These are phyloP conservation scores for Areca catechu DNA, from an alignment of 176 grass and related monocot genomes.

Conservation along the genomic window DNA sequence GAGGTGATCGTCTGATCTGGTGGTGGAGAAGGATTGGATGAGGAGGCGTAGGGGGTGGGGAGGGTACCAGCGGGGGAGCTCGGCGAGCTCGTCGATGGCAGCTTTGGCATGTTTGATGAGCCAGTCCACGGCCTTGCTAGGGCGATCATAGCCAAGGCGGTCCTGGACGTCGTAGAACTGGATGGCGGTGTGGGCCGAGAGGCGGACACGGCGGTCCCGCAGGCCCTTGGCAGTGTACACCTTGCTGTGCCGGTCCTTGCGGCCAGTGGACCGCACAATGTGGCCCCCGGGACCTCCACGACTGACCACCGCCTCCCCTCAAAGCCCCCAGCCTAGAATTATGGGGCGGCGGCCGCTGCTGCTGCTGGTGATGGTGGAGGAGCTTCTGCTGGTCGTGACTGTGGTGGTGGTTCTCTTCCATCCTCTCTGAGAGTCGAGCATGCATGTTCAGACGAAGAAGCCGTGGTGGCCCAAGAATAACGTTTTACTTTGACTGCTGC, in stretches of 20 bases:
- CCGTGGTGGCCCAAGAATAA: too few species aligned
- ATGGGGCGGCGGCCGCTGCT: too few species aligned
- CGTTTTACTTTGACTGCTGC: too few species aligned
- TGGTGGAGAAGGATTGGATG: too few species aligned
- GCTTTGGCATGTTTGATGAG: conserved; percentile 20
- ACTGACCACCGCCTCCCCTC: background rate
- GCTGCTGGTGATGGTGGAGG: too few species aligned
- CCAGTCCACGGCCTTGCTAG: conserved; percentile 24
- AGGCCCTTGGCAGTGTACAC: conserved; percentile 2
- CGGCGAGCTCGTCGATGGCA: conserved; percentile 15
- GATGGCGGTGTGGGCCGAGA: conserved; percentile 19
- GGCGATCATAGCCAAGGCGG: conserved; percentile 26
- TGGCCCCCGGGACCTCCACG: conserved; percentile 2
- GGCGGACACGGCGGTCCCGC: conserved; percentile 22
- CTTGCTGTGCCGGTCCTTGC: conserved; percentile 9
- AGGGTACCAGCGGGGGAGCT: background rate
- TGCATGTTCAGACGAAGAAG: too few species aligned
- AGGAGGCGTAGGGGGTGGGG: background rate
- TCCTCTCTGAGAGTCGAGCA: too few species aligned
- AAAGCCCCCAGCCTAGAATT: too few species aligned
- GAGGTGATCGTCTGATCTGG: too few species aligned
- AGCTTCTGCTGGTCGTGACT: too few species aligned
- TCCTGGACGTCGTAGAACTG: conserved; percentile 29
- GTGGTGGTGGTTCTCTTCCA: too few species aligned
- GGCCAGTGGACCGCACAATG: conserved; percentile 5